A percentile compares a stretch with the other conserved stretches of the same genome.
Evolutionary conservation across 768 basidiomycete genomes (phyloP).

Genomic region (Phallus indusiatus): DNA sequence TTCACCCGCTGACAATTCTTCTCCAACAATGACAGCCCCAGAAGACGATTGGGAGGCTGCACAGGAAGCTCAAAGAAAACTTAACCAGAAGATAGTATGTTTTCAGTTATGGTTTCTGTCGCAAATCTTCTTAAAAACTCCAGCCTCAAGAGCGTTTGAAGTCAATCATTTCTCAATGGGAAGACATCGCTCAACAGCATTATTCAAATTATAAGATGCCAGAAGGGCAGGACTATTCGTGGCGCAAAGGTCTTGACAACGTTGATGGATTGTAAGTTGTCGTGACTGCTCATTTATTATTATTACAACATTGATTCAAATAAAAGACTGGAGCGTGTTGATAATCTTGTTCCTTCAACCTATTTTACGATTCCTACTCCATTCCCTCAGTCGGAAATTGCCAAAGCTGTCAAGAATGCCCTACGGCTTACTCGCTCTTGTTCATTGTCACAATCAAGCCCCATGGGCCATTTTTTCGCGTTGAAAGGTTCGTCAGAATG

Average conservation of each 20-base stretch:
- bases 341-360: not conserved
- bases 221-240: slow-evolving; percentile 12
- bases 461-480: slow-evolving; percentile 44
- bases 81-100: slow-evolving; percentile 60
- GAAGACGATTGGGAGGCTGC: slow-evolving; percentile 34
- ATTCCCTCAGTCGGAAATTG: slow-evolving; percentile 46
- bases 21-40: slow-evolving; percentile 19
- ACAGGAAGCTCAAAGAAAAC: slow-evolving; percentile 40
- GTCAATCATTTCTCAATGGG: slow-evolving; percentile 44
- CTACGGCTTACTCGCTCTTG: slow-evolving; percentile 56
- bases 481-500: slow-evolving; percentile 70
- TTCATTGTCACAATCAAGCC: slow-evolving; percentile 45
- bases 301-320: not conserved
- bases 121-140: slow-evolving; percentile 6
- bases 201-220: slow-evolving; percentile 32
- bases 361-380: slow-evolving; percentile 35
- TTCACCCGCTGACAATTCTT: slow-evolving; percentile 14
- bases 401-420: slow-evolving; percentile 50
- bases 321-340: not conserved
- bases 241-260: slow-evolving; percentile 36
- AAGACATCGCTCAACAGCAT: slow-evolving; percentile 40
- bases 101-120: not conserved
- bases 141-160: slow-evolving; percentile 66
- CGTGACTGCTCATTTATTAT: not conserved
- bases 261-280: slow-evolving; percentile 55